Evolutionary conservation across 2,329 filamentous ascomycete genomes (phyloP), one percentile per base, ranked within the genome.

Genomic region (Byssochlamys sp.): DNA sequence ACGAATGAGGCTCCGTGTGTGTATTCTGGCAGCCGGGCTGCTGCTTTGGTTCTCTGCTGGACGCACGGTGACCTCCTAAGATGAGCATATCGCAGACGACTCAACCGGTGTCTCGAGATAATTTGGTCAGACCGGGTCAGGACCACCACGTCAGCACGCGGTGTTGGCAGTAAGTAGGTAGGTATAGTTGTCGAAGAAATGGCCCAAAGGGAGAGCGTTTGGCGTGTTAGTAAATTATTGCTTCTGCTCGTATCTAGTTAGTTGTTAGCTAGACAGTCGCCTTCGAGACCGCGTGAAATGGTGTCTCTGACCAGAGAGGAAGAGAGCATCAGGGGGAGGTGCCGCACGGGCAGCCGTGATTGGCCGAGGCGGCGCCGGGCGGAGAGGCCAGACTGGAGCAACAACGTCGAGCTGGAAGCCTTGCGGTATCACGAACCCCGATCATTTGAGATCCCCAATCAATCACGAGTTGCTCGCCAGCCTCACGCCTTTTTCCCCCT

Each of bases 391-490:
- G 49, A 51, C 49, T 51, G 49, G 49, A 51, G 49, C 49, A 51
- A 28, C 49, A 51, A 28, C 53, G 29, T 45, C 54, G 39, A 49
- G 26, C 39, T 50, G 26, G 27, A 14, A 31, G 29, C 29, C 35
- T 50, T 45, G 55, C 55, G 33, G 52, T 53, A 57, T 57, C 55
- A 57, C 55, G 50, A 54, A 54, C 19, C 25, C 35, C 51, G 55
- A 57, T 57, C 55, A 57, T 51, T 39, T 27, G 53, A 51, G 53
- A 54, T 45, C 19, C 53, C 28, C 28, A 29, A 9, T 19, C 31
- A 54, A 54, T 54, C 53, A 54, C 53, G 39, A 45, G 53, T 33
- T 26, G 49, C 5, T 28, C 39, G 39, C 39, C 35, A 39, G 29
- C 29, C 19, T 19, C 19, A 33, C 31, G 10, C 26, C n/a, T n/a